Base-by-base conservation (phyloP, 2,329 filamentous ascomycete genomes). In the Aspergillus sp. region DNA sequence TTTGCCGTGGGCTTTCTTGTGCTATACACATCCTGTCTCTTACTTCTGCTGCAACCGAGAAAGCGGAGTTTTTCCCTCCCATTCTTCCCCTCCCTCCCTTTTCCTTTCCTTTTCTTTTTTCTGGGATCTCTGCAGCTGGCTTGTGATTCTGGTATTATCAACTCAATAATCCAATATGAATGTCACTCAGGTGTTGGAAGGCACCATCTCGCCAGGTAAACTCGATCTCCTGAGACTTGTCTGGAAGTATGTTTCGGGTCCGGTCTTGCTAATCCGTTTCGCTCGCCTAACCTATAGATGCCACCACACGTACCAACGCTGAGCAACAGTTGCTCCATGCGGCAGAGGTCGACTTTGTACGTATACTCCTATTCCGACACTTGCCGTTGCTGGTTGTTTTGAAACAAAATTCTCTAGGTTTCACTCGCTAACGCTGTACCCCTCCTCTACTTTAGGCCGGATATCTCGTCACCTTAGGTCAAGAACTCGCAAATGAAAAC, bases 131-230 rank as follows among this genome's bases (percentile, higher is more conserved):
- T 64, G 57, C 51, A 63, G 22, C 58, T 57, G 50, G 57, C 55
- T 56, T 64, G 60, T 62, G 58, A 57, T 57, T 58, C 58, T 62
- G 57, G 65, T 63, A 51, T 61, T 60, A 57, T 64, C 59, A 64
- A 54, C 66, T 57, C 56, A 57, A 54, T 66, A 60, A 68, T 62
- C 57, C 70, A 91, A 86, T 82, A 93, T 96, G 89, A 91, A 98
- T 82, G 96, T 98, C 83, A 96, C 93, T 83, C 89, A 92, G 82
- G 93, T 99, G 82, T 89, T 99, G 83, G 87, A 91, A 80, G 93
- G 93, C 83, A 98, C 95, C 78, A 87, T 98, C 80, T 96, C 93
- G 74, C 85, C 93, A 75, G 93, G 95, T 98, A 82, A 77, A 11
- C 51, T 71, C 56, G 9, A 13, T 40, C 11, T 51, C 15, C 34